These are phyloP conservation scores for Mortierella alpina DNA, from an alignment of 192 early-diverging fungal genomes.

Conservation along the genomic window DNA sequence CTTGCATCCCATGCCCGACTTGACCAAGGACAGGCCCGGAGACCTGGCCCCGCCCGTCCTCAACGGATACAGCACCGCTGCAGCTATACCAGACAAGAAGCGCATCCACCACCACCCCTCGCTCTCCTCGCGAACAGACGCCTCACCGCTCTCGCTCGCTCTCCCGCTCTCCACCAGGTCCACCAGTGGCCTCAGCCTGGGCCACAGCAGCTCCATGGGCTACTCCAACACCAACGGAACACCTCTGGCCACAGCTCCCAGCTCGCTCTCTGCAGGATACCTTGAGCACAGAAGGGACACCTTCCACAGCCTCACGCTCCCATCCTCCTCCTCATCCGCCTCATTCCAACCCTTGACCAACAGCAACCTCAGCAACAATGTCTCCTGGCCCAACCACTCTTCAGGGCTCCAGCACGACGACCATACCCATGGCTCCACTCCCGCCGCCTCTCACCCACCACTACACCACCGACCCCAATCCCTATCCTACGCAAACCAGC, in stretches of 20 bases:
- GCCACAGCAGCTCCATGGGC: background rate
- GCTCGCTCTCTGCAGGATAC: conserved; percentile 8
- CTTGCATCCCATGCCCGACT: conserved; percentile 17
- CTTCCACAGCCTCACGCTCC: conserved; percentile 7
- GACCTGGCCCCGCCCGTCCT: conserved; percentile 10
- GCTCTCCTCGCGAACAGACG: background rate
- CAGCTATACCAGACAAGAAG: conserved; percentile 10
- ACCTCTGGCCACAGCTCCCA: too few species aligned
- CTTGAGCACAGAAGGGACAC: conserved; percentile 29
- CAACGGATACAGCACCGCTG: conserved; percentile 6
- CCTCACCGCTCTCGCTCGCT: conserved; percentile 26
- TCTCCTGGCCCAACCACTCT: background rate
- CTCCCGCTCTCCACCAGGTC: conserved; percentile 14
- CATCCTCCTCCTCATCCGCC: background rate
- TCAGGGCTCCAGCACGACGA: background rate
- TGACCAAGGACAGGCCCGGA: conserved; percentile 14
- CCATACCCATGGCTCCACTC: conserved; percentile 5
- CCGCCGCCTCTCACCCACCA: conserved; percentile 2
- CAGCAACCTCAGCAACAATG: background rate
- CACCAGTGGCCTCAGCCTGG: background rate
- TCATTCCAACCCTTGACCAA: too few species aligned
- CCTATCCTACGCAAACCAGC: conserved; percentile 12
- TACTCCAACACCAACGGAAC: background rate
- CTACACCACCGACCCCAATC: conserved; percentile 13
- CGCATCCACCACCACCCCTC: background rate